These are phyloP conservation scores for Mucor racemosus DNA, from an alignment of 371 early-diverging fungal species.

Conservation along the genomic window DNA sequence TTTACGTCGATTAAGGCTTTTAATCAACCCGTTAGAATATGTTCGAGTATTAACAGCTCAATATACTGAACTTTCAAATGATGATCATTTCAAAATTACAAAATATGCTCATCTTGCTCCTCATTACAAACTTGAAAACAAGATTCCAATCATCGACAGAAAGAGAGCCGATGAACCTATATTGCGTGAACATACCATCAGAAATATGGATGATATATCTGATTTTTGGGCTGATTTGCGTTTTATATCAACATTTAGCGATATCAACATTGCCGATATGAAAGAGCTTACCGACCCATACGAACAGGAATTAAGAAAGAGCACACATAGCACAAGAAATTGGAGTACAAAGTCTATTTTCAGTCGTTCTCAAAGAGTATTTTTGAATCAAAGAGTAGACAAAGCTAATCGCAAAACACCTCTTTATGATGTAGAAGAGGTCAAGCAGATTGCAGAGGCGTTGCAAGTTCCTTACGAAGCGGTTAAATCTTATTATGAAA, in stretches of 20 bases:
- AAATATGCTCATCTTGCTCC: not conserved
- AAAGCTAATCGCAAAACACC: constrained; percentile 13
- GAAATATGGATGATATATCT: constrained; percentile 21
- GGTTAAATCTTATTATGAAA: constrained; percentile 15
- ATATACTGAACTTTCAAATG: not conserved
- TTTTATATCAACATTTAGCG: constrained; percentile 23
- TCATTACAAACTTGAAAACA: constrained; percentile 8
- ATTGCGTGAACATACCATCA: constrained; percentile 23
- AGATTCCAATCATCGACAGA: constrained; percentile 17
- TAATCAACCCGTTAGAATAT: constrained; percentile 17
- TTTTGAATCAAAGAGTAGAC: constrained; percentile 23
- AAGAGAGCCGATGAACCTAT: constrained; percentile 12
- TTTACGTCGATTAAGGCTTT: constrained; percentile 18
- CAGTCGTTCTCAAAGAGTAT: constrained; percentile 8
- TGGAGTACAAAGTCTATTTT: constrained; percentile 9
- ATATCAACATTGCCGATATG: not conserved
- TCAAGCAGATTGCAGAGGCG: not conserved
- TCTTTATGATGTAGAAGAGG: not conserved
- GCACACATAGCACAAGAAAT: not conserved
- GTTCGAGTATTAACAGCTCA: not conserved
- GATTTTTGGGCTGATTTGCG: constrained; percentile 49
- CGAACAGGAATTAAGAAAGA: not conserved
- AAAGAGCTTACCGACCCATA: not conserved
- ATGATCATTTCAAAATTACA: not conserved
- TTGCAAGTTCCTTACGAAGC: not conserved